These are phyloP conservation scores for Mycosphaerella arachidis DNA, from an alignment of 2,329 filamentous ascomycete genomes.

Conservation along the genomic window DNA sequence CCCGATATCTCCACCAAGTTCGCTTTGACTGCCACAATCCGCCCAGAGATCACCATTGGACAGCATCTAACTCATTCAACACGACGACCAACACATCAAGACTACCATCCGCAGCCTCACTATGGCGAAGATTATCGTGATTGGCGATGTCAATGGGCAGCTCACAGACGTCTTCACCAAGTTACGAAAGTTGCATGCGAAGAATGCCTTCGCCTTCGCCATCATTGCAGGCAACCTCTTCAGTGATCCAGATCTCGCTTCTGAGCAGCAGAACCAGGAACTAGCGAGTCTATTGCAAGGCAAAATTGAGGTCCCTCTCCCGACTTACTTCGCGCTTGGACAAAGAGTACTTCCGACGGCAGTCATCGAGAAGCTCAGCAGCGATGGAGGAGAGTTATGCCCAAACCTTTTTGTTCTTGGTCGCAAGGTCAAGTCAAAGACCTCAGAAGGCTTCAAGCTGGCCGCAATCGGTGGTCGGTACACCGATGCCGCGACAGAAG, in stretches of 20 bases:
- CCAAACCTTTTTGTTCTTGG: slow-evolving; percentile 88
- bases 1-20: not conserved
- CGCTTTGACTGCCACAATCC: not conserved
- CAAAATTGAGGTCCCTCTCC: slow-evolving; percentile 68
- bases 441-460: slow-evolving; percentile 81
- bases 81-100: not conserved
- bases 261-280: slow-evolving; percentile 44
- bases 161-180: slow-evolving; percentile 72
- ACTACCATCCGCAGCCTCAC: not conserved
- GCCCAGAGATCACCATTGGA: not conserved
- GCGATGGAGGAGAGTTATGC: slow-evolving; percentile 67
- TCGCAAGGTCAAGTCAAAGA: slow-evolving; percentile 82
- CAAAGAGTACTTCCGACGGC: slow-evolving; percentile 63
- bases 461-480: slow-evolving; percentile 73
- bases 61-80: not conserved
- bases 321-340: slow-evolving; percentile 88
- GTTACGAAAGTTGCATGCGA: slow-evolving; percentile 71
- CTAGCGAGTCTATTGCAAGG: slow-evolving; percentile 61
- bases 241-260: slow-evolving; percentile 42
- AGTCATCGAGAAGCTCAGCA: slow-evolving; percentile 69
- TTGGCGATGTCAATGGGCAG: slow-evolving; percentile 78
- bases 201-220: slow-evolving; percentile 83
- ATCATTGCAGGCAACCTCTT: slow-evolving; percentile 84
- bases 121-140: slow-evolving; percentile 58
- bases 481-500: slow-evolving; percentile 12